Base-by-base conservation (phyloP, 2,329 filamentous ascomycete species). In the Nemania bipapillata region DNA sequence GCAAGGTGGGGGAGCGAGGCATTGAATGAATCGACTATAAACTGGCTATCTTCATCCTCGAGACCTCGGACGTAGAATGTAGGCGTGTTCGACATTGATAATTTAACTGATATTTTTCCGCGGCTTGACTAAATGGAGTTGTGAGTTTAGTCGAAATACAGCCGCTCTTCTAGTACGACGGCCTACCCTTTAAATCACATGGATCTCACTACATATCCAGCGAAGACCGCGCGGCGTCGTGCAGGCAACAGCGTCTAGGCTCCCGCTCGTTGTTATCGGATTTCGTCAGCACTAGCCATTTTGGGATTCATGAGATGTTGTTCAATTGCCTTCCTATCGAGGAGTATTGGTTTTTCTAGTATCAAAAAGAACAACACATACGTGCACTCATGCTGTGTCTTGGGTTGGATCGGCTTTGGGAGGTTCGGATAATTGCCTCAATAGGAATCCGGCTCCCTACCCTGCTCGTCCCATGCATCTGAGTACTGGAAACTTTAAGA, bases 21-120 rank as follows among this genome's bases (percentile, higher is more conserved):
- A 47, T 74, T 66, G 60, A 66, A 73, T 1, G 72, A 58, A 26
- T 65, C 65, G 17, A 71, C 50, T 11, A 70, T 53, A 63, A 72
- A 71, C 22, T 69, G 49, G 30, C 24, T 57, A 24, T 72, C 72
- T 12, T 62, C 57, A 11, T 65, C 60, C 5, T n/a, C 9, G 9
- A 65, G 47, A 6, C 61, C 62, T n/a, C 65, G 63, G 2, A 70
- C 20, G 8, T 68, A 65, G 9, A 70, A 70, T n/a, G n/a, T 49
- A 22, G 57, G 57, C 5, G 45, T 47, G 22, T 15, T 12, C 15
- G 65, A 52, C 68, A 70, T 70, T 37, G 20, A 12, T 37, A 22
- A 20, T 17, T 22, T 5, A 11, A 9, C 22, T 54, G 15, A n/a
- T 30, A 20, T 20, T 30, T 28, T 52, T 9, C 17, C 22, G n/a